Conservation (phyloP, 345 rosid genomes). For the Citrus reticulata region DNA sequence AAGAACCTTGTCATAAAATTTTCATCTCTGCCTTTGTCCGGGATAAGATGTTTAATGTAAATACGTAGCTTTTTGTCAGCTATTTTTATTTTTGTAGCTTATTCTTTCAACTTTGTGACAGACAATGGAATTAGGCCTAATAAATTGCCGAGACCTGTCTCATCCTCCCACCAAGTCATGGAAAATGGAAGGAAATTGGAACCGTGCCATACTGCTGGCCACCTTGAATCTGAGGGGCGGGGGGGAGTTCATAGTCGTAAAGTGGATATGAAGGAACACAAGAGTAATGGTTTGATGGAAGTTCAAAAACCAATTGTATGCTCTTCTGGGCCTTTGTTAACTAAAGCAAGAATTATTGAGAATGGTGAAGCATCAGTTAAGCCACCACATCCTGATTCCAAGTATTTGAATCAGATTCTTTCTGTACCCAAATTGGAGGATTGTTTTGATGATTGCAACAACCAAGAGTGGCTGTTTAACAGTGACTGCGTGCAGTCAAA, state of each 20-base stretch:
- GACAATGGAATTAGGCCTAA: conserved; percentile 41
- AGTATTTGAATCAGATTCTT: conserved; percentile 53
- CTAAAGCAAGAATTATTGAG: conserved; percentile 29
- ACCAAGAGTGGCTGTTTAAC: conserved; percentile 61
- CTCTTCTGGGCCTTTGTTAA: conserved; percentile 20
- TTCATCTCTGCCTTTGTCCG: background rate
- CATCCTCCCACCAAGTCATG: conserved; percentile 23
- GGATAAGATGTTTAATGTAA: conserved; percentile 1
- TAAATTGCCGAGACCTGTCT: conserved; percentile 40
- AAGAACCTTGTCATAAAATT: background rate
- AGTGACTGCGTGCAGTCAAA: conserved; percentile 18
- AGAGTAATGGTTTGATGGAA: conserved; percentile 41
- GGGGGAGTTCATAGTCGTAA: conserved; percentile 21
- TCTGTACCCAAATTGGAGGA: conserved; percentile 55
- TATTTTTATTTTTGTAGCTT: conserved; percentile 9
- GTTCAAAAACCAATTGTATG: conserved; percentile 20
- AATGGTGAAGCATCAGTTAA: conserved; percentile 36
- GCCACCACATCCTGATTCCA: conserved; percentile 66
- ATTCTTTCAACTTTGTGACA: conserved; percentile 34
- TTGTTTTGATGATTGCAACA: conserved; percentile 37
- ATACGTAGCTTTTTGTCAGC: background rate
- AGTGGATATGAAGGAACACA: conserved; percentile 33
- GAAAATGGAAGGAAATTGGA: conserved; percentile 47
- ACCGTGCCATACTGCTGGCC: conserved; percentile 22
- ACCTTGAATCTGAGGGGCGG: conserved; percentile 22